Percentiles rank a stretch among this genome's conserved stretches.
These are phyloP conservation scores for Xerocomus minutiporus DNA, from an alignment of 1,284 basidiomycete species.

Conservation along the genomic window DNA sequence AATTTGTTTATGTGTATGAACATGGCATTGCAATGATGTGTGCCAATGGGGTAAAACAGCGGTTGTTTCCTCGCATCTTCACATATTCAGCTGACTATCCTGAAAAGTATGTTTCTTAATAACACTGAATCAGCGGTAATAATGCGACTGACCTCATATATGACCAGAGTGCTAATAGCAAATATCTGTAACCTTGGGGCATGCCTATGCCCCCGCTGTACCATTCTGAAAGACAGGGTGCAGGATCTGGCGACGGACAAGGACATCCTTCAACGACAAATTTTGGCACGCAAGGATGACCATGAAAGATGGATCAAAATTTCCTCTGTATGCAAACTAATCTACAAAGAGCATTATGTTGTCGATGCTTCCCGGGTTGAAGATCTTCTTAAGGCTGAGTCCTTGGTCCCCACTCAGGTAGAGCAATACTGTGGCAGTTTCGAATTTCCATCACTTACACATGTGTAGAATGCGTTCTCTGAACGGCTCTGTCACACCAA, in stretches of 20 bases:
- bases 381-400: background rate
- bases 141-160: background rate
- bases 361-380: background rate
- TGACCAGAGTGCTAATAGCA: conserved; percentile 16
- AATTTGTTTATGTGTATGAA: conserved; percentile 25
- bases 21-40: conserved; percentile 28
- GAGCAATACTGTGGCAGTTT: background rate
- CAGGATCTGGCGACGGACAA: background rate
- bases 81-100: conserved; percentile 33
- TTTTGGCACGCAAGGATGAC: conserved; percentile 21
- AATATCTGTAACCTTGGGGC: conserved; percentile 7
- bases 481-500: background rate
- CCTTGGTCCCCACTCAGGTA: conserved; percentile 6
- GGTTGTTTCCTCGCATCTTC: conserved; percentile 30
- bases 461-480: conserved; percentile 10
- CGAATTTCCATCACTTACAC: background rate
- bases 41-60: conserved; percentile 20
- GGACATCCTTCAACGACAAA: background rate
- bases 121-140: too few relatives aligned
- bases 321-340: conserved; percentile 22
- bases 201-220: background rate
- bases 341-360: conserved; percentile 10
- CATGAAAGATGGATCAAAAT: conserved; percentile 22
- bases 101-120: conserved; percentile 15
- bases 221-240: conserved; percentile 23